A percentile compares a stretch with the other conserved stretches of the same genome.
Evolutionary conservation across 306 rosid genomes (phyloP).

Genomic region (Biancaea sappan): DNA sequence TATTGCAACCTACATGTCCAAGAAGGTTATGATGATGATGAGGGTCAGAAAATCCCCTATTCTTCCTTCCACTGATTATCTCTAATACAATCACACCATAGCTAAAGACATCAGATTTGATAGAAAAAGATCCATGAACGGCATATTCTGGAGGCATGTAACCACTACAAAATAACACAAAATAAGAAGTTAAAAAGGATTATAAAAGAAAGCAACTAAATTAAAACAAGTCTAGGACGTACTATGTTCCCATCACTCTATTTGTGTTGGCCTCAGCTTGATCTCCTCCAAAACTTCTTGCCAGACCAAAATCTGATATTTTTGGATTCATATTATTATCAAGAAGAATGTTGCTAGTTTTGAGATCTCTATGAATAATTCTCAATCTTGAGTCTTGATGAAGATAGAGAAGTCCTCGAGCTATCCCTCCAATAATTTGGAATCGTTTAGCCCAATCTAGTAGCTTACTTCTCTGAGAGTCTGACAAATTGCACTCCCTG

Average conservation of each 20-base stretch:
- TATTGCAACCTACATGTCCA: slow-evolving; percentile 26
- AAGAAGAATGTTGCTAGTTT: slow-evolving; percentile 54
- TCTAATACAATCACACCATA: too few species aligned
- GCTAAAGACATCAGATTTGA: too few species aligned
- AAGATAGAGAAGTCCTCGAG: slow-evolving; percentile 51
- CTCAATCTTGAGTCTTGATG: too few species aligned
- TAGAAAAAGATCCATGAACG: too few species aligned
- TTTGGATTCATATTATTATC: slow-evolving; percentile 53
- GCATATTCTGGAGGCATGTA: too few species aligned
- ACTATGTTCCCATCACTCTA: slow-evolving; percentile 56
- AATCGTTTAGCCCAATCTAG: slow-evolving; percentile 49
- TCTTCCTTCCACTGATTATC: too few species aligned
- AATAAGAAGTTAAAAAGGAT: not conserved
- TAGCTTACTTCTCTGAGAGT: slow-evolving; percentile 32
- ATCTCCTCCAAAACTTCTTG: slow-evolving; percentile 47
- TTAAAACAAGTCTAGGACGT: slow-evolving; percentile 17
- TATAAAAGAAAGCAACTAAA: not conserved
- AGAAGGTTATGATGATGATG: slow-evolving; percentile 40
- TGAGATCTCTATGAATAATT: too few species aligned
- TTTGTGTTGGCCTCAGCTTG: too few species aligned
- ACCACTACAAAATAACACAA: not conserved
- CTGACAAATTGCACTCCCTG: slow-evolving; percentile 14
- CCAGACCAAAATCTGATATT: slow-evolving; percentile 50
- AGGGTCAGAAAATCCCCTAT: too few species aligned
- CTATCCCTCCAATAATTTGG: slow-evolving; percentile 45